phyloP scores from a whole-genome alignment of 306 rosid genomes.

The Glycyrrhiza uralensis region DNA sequence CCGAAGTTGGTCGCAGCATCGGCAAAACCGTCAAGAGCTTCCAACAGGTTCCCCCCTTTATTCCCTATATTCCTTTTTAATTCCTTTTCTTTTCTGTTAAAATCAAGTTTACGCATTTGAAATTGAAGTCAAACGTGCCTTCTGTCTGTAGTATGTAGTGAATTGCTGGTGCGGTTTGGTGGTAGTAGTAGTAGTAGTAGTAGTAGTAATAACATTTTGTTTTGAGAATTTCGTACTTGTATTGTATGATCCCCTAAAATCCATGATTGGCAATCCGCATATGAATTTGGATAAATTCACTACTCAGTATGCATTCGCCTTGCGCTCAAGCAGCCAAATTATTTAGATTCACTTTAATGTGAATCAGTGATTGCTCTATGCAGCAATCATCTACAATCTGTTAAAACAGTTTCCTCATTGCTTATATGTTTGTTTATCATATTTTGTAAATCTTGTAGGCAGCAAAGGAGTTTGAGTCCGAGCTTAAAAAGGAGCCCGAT shows the following conservation, averaged over 20 bases:
- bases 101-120: not conserved
- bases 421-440: slow-evolving; percentile 8
- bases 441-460: slow-evolving; percentile 57
- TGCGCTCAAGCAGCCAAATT: not conserved
- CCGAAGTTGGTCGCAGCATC: slow-evolving; percentile 93
- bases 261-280: not conserved
- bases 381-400: not conserved
- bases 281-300: not conserved
- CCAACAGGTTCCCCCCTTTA: slow-evolving; percentile 89
- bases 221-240: no score
- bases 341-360: not conserved
- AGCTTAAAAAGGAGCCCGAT: slow-evolving; percentile 76
- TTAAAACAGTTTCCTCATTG: not conserved
- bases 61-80: not conserved
- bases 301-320: not conserved
- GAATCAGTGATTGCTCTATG: not conserved
- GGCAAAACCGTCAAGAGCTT: slow-evolving; percentile 97
- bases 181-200: no score
- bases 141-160: no score
- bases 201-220: no score
- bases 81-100: not conserved
- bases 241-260: not conserved
- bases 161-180: not conserved
- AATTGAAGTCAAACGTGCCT: not conserved
- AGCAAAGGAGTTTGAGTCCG: slow-evolving; percentile 94